These are phyloP conservation scores for Backusella macrospora DNA, from an alignment of 192 early-diverging fungal species.

Conservation along the genomic window DNA sequence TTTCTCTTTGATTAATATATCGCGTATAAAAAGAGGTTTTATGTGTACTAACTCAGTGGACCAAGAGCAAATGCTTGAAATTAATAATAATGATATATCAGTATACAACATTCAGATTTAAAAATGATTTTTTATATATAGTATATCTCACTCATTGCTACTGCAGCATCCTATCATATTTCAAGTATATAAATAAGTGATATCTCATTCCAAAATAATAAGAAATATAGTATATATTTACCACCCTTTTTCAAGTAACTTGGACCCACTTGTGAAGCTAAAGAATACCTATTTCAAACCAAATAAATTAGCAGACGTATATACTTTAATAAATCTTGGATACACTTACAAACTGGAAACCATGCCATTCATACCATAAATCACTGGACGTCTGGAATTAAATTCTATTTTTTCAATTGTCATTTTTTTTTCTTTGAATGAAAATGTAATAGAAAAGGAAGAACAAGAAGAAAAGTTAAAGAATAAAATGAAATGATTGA, in stretches of 20 bases:
- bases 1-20: too few relatives aligned
- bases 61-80: constrained; percentile 60
- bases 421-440: too few relatives aligned
- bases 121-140: too few relatives aligned
- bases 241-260: constrained; percentile 66
- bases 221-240: constrained; percentile 25
- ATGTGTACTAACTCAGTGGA: constrained; percentile 52
- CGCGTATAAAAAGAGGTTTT: not conserved
- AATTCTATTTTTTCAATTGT: not conserved
- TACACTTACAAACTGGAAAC: constrained; percentile 50
- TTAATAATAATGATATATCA: not conserved
- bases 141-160: constrained; percentile 45
- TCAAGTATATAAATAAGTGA: not conserved
- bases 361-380: constrained; percentile 64
- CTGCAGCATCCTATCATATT: constrained; percentile 51
- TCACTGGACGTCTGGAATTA: constrained; percentile 49
- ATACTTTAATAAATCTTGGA: not conserved
- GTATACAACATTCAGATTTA: too few relatives aligned
- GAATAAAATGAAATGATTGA: too few relatives aligned
- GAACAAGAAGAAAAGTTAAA: too few relatives aligned
- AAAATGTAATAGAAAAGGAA: too few relatives aligned
- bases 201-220: not conserved
- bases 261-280: constrained; percentile 68
- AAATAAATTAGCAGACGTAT: constrained; percentile 29
- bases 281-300: constrained; percentile 57